Base-by-base conservation (phyloP, 768 basidiomycete species). In the Mycena albidolilacea region DNA sequence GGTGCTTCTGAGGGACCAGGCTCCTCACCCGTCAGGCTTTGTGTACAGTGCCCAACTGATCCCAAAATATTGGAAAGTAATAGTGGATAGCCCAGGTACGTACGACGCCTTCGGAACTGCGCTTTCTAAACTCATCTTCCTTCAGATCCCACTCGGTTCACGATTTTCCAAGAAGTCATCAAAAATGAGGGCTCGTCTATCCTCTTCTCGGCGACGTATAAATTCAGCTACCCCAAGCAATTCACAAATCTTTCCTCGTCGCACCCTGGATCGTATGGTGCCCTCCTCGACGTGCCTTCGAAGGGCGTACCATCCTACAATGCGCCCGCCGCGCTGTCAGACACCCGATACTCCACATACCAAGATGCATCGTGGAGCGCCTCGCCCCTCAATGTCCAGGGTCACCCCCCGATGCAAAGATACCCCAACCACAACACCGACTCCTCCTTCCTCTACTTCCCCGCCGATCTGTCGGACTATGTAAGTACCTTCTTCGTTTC, bases 141-240 rank as follows among this genome's bases (percentile, higher is more conserved):
- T 52, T 19, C 72, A 94, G 93, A 94, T 80, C 91, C 92, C 21
- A 89, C 91, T 3, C 81, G 87, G 61, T 94, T 88, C 80, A 89
- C 87, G 0, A 92, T 94, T 76, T 81, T 90, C 46, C 93, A 94
- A 78, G 88, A 91, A 57, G 90, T 94, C 60, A 76, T 84, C 23
- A 80, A 83, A 69, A 82, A 84, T 39, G 78, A 81, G 30, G 75
- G 75, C 37, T 76, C 83, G 41, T 76, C 81, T 8, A 73, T 83
- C 43, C 82, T 90, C 64, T 92, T 90, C 80, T 89, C 89, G n/a
- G 90, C 91, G 8, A 84, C 85, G 68, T 92, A 91, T 79, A 87
- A 85, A 73, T 92, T 92, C 82, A 83, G 80, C 43, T 90, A 87
- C 71, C 78, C 82, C 2, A 15, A 10, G 12, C 11, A 9, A n/a